phyloP scores from a whole-genome alignment of 1,284 basidiomycete species.

The Malassezia slooffiae region DNA sequence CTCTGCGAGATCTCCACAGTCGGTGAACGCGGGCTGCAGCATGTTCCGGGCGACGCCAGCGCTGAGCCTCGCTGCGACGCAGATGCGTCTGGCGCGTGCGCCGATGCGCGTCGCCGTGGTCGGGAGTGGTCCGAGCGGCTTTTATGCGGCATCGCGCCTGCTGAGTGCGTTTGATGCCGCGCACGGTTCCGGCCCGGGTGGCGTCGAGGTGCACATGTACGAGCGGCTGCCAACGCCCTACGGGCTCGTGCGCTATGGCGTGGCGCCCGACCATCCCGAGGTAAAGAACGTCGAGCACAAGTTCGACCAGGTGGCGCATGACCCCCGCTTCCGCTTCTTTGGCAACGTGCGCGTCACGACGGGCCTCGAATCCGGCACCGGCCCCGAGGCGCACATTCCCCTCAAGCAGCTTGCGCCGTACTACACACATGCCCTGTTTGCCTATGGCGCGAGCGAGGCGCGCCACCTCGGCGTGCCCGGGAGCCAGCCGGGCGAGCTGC shows the following conservation, averaged over 20 bases:
- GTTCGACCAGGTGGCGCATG: constrained; percentile 57
- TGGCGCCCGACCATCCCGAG: constrained; percentile 97
- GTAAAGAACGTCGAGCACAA: constrained; percentile 99
- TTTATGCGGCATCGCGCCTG: constrained; percentile 63
- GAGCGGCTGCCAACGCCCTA: constrained; percentile 89
- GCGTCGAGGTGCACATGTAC: constrained; percentile 63
- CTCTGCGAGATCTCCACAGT: too few species aligned
- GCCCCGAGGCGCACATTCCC: constrained; percentile 38
- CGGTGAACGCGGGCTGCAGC: too few species aligned
- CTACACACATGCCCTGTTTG: constrained; percentile 71
- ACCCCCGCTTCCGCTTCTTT: constrained; percentile 53
- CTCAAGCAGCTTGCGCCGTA: constrained; percentile 55
- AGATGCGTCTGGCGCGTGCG: constrained; percentile 1
- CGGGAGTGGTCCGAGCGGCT: constrained; percentile 83
- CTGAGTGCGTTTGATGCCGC: constrained; percentile 20
- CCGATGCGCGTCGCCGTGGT: constrained; percentile 58
- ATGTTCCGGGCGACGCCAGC: background rate
- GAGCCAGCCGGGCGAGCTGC: constrained; percentile 51
- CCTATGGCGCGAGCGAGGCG: constrained; percentile 65
- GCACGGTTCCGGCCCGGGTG: constrained; percentile 10
- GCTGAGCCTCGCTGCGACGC: constrained; percentile 2
- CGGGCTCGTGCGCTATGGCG: constrained; percentile 87
- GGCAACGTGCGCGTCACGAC: constrained; percentile 72
- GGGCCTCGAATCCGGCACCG: background rate
- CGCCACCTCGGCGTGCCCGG: constrained; percentile 44